Evolutionary conservation across 2,329 filamentous ascomycete genomes (phyloP).

Genomic region (Aspergillus viridinutans): DNA sequence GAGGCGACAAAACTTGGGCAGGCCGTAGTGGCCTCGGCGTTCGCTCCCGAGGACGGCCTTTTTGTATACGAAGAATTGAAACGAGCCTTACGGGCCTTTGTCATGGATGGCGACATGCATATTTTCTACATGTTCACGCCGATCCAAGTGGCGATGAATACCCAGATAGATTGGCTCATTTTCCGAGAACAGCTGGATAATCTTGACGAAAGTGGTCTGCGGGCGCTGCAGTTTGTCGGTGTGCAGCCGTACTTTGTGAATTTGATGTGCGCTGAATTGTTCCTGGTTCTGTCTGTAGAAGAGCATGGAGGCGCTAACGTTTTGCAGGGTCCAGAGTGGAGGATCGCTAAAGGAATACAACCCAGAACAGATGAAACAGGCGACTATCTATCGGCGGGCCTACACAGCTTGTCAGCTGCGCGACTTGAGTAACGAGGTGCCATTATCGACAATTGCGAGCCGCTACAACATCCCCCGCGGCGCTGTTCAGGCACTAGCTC

Average conservation of each 20-base stretch:
- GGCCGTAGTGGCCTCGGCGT: conserved; percentile 67
- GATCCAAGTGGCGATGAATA: conserved; percentile 49
- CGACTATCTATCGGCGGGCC: conserved; percentile 65
- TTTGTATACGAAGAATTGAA: conserved; percentile 68
- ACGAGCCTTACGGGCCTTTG: conserved; percentile 65
- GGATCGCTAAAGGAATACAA: conserved; percentile 58
- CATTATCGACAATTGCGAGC: conserved; percentile 63
- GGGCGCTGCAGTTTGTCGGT: conserved; percentile 65
- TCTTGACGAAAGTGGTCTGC: conserved; percentile 66
- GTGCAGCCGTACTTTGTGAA: conserved; percentile 65
- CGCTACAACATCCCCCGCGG: conserved; percentile 70
- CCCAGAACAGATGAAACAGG: conserved; percentile 55
- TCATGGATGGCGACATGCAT: conserved; percentile 78
- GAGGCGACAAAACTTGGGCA: conserved; percentile 62
- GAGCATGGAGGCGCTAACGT: conserved; percentile 1
- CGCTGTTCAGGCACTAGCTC: conserved; percentile 66
- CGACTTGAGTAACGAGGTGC: conserved; percentile 72
- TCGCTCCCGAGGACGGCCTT: conserved; percentile 70
- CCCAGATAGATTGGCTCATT: conserved; percentile 65
- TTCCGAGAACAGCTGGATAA: conserved; percentile 67
- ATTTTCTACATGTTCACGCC: conserved; percentile 74
- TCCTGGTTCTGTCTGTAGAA: background rate
- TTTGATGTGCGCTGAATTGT: conserved; percentile 51
- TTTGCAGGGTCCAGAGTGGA: conserved; percentile 62
- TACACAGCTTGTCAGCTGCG: conserved; percentile 74